Percentiles rank a stretch among this genome's conserved stretches.
phyloP scores from a whole-genome alignment of 768 basidiomycete species.

The Tephrocybe rancida region DNA sequence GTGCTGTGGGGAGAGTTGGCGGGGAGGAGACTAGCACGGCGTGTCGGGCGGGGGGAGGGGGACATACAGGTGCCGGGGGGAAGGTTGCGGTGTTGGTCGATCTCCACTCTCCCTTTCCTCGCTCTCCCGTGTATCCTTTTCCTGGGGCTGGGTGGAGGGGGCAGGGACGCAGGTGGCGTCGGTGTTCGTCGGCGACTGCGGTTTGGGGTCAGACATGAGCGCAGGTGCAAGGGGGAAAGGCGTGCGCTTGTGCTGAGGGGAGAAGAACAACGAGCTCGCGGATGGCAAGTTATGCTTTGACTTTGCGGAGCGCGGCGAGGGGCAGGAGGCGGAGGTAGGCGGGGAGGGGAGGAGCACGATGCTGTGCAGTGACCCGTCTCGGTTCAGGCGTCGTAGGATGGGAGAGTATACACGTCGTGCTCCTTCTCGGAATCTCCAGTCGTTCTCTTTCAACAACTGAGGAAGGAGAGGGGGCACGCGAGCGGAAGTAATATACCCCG shows the following conservation, averaged over 20 bases:
- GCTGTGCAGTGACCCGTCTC: background rate
- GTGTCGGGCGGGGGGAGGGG: too few species aligned
- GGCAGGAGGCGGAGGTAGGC: background rate
- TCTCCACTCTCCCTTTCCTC: too few species aligned
- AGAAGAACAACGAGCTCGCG: conserved; percentile 12
- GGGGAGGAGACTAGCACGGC: too few species aligned
- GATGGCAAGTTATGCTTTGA: conserved; percentile 1
- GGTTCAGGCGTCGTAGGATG: background rate
- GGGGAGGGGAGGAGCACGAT: background rate
- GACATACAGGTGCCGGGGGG: too few species aligned
- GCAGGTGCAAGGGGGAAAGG: background rate
- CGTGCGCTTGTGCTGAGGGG: conserved; percentile 8
- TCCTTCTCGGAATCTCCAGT: background rate
- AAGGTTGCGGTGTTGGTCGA: too few species aligned
- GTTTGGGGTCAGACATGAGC: too few species aligned
- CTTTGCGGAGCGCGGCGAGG: background rate
- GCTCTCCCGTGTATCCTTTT: too few species aligned
- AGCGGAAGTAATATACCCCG: too few species aligned
- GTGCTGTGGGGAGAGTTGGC: too few species aligned
- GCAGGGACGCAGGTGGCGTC: background rate
- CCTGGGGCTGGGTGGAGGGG: background rate
- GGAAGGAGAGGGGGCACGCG: background rate
- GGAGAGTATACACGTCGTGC: background rate
- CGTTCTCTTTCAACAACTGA: background rate
- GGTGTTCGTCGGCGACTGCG: too few species aligned